phyloP scores from a whole-genome alignment of 2,329 filamentous ascomycete genomes.

The Fonsecaea pedrosoi region DNA sequence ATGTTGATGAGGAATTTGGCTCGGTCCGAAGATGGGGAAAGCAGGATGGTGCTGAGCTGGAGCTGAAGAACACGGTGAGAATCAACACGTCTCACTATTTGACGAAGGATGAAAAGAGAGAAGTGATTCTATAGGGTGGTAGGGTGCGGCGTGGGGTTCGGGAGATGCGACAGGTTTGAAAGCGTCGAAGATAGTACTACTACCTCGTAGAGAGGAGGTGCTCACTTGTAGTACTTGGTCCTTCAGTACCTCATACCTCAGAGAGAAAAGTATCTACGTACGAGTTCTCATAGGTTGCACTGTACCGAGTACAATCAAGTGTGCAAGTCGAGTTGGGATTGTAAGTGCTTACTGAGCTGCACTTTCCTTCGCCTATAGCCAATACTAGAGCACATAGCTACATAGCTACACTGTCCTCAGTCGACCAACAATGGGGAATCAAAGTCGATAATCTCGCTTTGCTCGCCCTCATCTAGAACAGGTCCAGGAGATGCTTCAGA shows the following conservation, averaged over 20 bases:
- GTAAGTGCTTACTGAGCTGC: slow-evolving; percentile 1
- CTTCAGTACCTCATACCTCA: neutral
- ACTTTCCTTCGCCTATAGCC: neutral
- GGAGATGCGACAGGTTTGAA: neutral
- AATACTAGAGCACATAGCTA: neutral
- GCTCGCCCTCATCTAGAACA: slow-evolving; percentile 3
- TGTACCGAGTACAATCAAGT: too few relatives aligned
- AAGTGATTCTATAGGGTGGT: neutral
- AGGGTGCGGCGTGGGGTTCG: neutral
- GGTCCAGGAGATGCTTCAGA: slow-evolving; percentile 13
- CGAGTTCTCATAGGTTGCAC: too few relatives aligned
- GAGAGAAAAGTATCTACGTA: too few relatives aligned
- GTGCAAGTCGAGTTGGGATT: neutral
- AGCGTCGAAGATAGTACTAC: neutral
- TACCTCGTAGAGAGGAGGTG: too few relatives aligned
- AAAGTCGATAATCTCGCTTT: slow-evolving; percentile 19
- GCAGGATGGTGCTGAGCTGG: neutral
- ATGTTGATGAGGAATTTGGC: neutral
- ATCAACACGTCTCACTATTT: neutral
- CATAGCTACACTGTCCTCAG: neutral
- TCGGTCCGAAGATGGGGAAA: neutral
- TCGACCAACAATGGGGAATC: neutral
- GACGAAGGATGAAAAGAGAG: neutral
- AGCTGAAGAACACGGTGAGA: neutral
- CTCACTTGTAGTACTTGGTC: neutral